Evolutionary conservation across 306 rosid genomes (phyloP).

Genomic region (Casuarina equisetifolia): DNA sequence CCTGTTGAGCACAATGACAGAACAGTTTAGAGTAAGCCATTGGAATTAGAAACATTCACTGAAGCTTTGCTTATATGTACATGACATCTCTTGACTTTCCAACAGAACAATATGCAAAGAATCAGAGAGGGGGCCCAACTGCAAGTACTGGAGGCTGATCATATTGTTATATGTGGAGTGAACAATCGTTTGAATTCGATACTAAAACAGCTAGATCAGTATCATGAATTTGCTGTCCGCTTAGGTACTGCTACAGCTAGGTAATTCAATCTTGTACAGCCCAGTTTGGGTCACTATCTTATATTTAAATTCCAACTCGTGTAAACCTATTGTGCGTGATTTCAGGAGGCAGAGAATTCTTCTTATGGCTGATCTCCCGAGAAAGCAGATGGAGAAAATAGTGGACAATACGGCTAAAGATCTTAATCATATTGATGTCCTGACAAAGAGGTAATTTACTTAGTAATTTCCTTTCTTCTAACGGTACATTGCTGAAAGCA

Average conservation of each 20-base stretch:
- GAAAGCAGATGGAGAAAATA: conserved; percentile 85
- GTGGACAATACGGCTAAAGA: conserved; percentile 77
- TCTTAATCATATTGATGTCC: conserved; percentile 80
- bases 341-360: conserved; percentile 91
- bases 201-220: conserved; percentile 80
- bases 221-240: conserved; percentile 84
- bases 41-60: conserved; percentile 17
- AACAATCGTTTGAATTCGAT: conserved; percentile 83
- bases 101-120: conserved; percentile 86
- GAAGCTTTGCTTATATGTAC: conserved; percentile 21
- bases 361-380: conserved; percentile 95
- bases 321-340: conserved; percentile 27
- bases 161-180: conserved; percentile 92
- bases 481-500: neutral
- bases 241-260: conserved; percentile 95
- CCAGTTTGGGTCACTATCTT: conserved; percentile 21
- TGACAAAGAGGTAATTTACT: conserved; percentile 74
- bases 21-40: conserved; percentile 87
- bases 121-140: conserved; percentile 94
- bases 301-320: conserved; percentile 35
- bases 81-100: conserved; percentile 28
- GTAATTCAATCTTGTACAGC: conserved; percentile 48
- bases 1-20: conserved; percentile 90
- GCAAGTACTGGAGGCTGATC: conserved; percentile 93
- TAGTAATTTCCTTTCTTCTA: conserved; percentile 30